phyloP scores from a whole-genome alignment of 257 asterid genomes.

The Verbena officinalis region DNA sequence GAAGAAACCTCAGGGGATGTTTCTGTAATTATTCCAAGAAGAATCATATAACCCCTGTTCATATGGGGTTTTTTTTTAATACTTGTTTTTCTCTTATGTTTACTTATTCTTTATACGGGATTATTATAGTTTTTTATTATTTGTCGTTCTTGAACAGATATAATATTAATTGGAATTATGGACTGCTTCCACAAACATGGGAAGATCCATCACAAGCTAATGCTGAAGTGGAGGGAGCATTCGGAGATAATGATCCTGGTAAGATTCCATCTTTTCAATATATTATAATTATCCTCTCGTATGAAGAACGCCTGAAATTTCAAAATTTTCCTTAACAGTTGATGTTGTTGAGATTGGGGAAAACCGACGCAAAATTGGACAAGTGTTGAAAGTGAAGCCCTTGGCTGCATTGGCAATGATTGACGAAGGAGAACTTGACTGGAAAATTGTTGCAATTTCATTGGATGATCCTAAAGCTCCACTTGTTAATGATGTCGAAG shows the following conservation, averaged over 20 bases:
- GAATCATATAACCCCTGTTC: neutral
- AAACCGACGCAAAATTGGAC: slow-evolving; percentile 67
- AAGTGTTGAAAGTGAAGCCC: slow-evolving; percentile 90
- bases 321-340: slow-evolving; percentile 49
- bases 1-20: neutral
- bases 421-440: slow-evolving; percentile 99
- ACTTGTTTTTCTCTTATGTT: neutral
- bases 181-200: slow-evolving; percentile 99
- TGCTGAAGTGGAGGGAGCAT: slow-evolving; percentile 93
- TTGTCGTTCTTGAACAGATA: slow-evolving; percentile 49
- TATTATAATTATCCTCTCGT: slow-evolving; percentile 8
- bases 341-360: slow-evolving; percentile 98
- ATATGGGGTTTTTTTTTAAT: neutral
- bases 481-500: slow-evolving; percentile 87
- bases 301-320: neutral
- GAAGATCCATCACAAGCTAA: slow-evolving; percentile 91
- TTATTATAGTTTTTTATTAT: neutral
- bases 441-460: slow-evolving; percentile 95
- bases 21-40: neutral
- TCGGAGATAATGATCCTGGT: slow-evolving; percentile 99
- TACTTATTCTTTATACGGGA: neutral
- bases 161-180: slow-evolving; percentile 97
- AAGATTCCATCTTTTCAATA: slow-evolving; percentile 9
- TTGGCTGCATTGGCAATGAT: slow-evolving; percentile 97
- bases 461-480: slow-evolving; percentile 96